Evolutionary conservation across 2,329 filamentous ascomycete species (phyloP), one percentile per base, ranked within the genome.

Genomic region (Westerdykella aurantiaca): DNA sequence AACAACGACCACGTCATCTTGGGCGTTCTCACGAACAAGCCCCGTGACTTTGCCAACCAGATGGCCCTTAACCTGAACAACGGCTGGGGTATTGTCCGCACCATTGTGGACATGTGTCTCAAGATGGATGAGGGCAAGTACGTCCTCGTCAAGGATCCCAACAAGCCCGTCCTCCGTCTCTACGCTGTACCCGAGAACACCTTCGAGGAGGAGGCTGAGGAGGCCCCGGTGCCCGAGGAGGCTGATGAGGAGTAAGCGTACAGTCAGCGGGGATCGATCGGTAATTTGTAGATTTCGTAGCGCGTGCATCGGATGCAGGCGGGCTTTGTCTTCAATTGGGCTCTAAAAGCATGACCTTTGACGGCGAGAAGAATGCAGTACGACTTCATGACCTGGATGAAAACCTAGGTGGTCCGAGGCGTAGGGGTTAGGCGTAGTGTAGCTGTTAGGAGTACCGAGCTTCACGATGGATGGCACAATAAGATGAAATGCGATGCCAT

Each of bases 51-150:
- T 59, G 93, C 93, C 51, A 79, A 81, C 63, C 93, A 98, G 78
- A 98, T 98, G 93, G 96, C 96, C 74, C 73, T 98, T 61, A 94
- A 90, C 61, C 80, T 97, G 45, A 86, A 86, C 72, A 98, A 98
- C 72, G 93, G 93, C 51, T 98, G 93, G 93, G 93, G 93, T 69
- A 97, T 98, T 55, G 93, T 98, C 47, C 88, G 93, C 55, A 98
- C 93, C 40, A 96, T 98, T 63, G 88, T 88, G 58, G 93, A 98
- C 71, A 94, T 97, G 85, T 86, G 84, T 61, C 78, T 89, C 58
- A 81, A 83, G 69, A 81, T 83, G 69, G 77, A 82, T 38, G 85
- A 89, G 57, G 85, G 84, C 69, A 90, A 90, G 74, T 93, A 86
- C 58, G 83, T 93, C 16, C 72, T 83, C 21, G 77, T 83, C 61